Percentiles rank a stretch among this genome's conserved stretches.
phyloP scores from a whole-genome alignment of 2,329 filamentous ascomycete species.

The Neurospora crassa region DNA sequence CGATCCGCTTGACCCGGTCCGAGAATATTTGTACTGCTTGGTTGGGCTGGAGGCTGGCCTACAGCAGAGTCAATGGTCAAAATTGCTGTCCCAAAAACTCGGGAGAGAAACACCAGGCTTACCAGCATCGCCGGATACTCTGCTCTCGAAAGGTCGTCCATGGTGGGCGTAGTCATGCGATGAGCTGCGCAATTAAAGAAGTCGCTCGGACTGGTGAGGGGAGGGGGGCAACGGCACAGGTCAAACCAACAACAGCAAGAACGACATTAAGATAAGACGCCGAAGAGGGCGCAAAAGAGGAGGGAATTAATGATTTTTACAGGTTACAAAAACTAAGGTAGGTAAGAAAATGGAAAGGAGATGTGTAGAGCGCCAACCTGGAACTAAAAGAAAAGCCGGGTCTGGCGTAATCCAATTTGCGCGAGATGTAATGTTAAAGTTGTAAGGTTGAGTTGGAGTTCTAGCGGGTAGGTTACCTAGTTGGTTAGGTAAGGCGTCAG shows the following conservation, averaged over 20 bases:
- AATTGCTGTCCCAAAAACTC: not conserved
- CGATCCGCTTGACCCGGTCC: constrained; percentile 81
- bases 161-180: constrained; percentile 27
- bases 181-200: constrained; percentile 19
- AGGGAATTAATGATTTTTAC: not conserved
- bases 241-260: constrained; percentile 13
- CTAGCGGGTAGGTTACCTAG: not conserved
- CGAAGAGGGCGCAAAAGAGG: constrained; percentile 3
- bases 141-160: constrained; percentile 71
- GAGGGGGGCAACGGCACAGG: not conserved
- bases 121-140: constrained; percentile 96
- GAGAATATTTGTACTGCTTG: constrained; percentile 76
- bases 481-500: not conserved
- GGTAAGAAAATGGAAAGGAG: constrained; percentile 7
- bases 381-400: not conserved
- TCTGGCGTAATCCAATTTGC: not conserved
- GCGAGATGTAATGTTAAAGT: not conserved
- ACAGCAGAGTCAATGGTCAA: constrained; percentile 14
- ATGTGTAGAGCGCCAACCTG: not conserved
- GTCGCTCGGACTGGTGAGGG: constrained; percentile 1
- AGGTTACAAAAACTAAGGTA: not conserved
- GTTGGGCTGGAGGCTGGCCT: constrained; percentile 72
- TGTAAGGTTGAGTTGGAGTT: not conserved
- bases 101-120: constrained; percentile 22
- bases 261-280: constrained; percentile 13